Base-by-base conservation (phyloP, 441 rosid genomes). In the Daphne laureola region DNA sequence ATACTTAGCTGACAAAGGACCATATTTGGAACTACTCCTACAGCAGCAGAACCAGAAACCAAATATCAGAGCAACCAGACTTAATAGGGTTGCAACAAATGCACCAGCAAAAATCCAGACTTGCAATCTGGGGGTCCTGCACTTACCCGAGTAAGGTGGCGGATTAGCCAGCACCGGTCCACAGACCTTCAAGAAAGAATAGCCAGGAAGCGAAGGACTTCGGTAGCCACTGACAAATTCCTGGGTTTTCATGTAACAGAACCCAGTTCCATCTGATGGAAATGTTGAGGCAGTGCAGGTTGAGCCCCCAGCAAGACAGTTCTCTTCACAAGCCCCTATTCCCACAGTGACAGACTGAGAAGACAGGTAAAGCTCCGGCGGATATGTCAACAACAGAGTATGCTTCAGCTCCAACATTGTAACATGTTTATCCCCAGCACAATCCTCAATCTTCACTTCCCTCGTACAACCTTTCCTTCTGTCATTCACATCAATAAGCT, bases 141-240 rank as follows among this genome's bases (percentile, higher is more conserved):
- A 53, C 14, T 58, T 62, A 15, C 49, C 54, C 2, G 12, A 55
- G 17, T 44, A 49, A 17, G 40, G 14, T 0, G 74, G 45, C 5
- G 77, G 74, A 52, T 75, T 78, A n/a, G 68, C 78, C 42, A 53
- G 47, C 25, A 45, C 76, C 0, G 80, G 81, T 18, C 72, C 78
- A 50, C 94, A 88, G 26, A 85, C 87, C 73, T 88, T 85, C 49
- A 85, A 58, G 49, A 69, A 83, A 0, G 94, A 83, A 44, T 84
- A 79, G 59, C 89, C 79, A 5, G 81, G 85, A 50, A 88, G 67
- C 0, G 82, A 59, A 0, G 87, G 75, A 55, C 62, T 80, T 65
- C 75, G 74, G 23, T 79, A 83, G 0, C 91, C 94, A 6, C 81
- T 85, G 43, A 88, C 69, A 66, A 75, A 83, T 8, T 72, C 72